phyloP scores from a whole-genome alignment of 768 basidiomycete species.

The Pluteus cervinus region DNA sequence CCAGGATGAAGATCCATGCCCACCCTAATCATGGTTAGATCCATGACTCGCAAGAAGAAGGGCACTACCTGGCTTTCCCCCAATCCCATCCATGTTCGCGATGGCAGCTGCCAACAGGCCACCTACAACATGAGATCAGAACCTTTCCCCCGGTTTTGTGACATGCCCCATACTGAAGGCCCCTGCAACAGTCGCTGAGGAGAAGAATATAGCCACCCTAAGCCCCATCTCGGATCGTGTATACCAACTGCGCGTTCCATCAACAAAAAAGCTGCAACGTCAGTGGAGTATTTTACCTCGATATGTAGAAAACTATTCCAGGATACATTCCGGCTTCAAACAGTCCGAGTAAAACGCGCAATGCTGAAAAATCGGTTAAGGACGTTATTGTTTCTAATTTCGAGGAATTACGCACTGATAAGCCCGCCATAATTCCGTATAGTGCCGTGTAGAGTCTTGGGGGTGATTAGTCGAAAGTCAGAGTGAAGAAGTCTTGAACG shows the following conservation, averaged over 20 bases:
- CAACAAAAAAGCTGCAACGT: background rate
- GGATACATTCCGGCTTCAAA: conserved; percentile 56
- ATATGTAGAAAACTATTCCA: conserved; percentile 57
- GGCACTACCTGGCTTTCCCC: conserved; percentile 47
- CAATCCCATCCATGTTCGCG: conserved; percentile 64
- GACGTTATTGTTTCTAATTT: no score
- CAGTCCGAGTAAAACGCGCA: conserved; percentile 59
- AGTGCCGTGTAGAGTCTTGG: conserved; percentile 59
- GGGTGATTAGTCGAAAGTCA: background rate
- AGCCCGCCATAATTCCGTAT: conserved; percentile 56
- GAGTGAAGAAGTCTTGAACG: no score
- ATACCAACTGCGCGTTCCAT: conserved; percentile 57
- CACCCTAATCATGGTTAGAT: conserved; percentile 27
- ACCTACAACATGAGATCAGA: conserved; percentile 26
- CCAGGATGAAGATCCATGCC: conserved; percentile 73
- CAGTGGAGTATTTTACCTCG: conserved; percentile 33
- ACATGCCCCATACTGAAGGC: conserved; percentile 49
- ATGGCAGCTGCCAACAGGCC: conserved; percentile 64
- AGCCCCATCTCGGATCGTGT: conserved; percentile 69
- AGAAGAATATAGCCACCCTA: conserved; percentile 72
- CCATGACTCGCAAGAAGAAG: background rate
- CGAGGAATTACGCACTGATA: conserved; percentile 37
- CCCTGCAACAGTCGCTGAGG: conserved; percentile 73
- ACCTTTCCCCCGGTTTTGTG: background rate
- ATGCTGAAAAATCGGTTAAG: conserved; percentile 25